Base-by-base conservation (phyloP, 2,329 filamentous ascomycete genomes). In the Colletotrichum spaethianum region DNA sequence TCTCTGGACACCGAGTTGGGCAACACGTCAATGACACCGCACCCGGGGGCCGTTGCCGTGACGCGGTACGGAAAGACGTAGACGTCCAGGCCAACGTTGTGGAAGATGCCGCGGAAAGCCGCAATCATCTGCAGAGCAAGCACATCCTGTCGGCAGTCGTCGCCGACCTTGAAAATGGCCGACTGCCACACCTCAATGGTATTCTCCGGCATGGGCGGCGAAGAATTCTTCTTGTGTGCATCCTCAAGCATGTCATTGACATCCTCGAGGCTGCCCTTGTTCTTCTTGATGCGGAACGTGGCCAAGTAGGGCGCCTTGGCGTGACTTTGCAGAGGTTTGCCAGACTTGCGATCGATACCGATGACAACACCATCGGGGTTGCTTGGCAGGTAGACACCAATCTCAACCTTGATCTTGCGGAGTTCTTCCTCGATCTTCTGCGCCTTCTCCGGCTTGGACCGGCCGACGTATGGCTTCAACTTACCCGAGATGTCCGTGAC, bases 251-350 rank as follows among this genome's bases (percentile, higher is more conserved):
- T 81, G 7, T 87, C 86, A 72, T 89, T 88, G 1, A 82, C 83
- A 42, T 87, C 88, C 44, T 89, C 88, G 33, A 84, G 82, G 36
- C 83, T 85, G 28, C 84, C 82, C 77, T 89, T 92, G 70, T 90
- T 92, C 83, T 98, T 98, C 80, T 94, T 92, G 81, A 99, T 97
- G 59, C 96, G 91, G 88, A 99, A 99, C 0, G 96, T 99, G 14
- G 96, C 97, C 96, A 99, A 98, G 82, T 95, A 99, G 0, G 96
- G 96, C 8, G 97, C 96, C 83, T 99, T 99, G 71, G 96, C 97
- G 82, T 99, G 97, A 81, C 94, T 97, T 82, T 99, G 96, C 55
- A 99, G 86, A 4, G 97, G 97, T 82, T 98, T 99, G 71, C 96
- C 96, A 18, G 96, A 98, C 82, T 98, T 98, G 73, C 96, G 92